Evolutionary conservation across 2,329 filamentous ascomycete genomes (phyloP), one percentile per base, ranked within the genome.

Genomic region (Trichoderma gracile): DNA sequence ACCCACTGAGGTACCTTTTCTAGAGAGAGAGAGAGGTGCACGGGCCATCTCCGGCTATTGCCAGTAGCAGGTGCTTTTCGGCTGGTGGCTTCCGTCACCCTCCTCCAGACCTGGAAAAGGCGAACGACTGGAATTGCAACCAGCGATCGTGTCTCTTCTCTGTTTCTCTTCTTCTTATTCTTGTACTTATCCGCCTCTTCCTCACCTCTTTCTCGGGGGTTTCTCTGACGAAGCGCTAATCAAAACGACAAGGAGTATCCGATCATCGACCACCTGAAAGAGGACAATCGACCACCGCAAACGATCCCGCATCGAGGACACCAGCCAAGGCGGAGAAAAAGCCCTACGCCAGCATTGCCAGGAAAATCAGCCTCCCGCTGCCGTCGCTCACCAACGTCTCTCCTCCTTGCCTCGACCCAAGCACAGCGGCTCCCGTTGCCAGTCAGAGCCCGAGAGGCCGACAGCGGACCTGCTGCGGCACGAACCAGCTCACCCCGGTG

Each of bases 41-140:
- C 68, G 68, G 68, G 49, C 68, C 68, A 69, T 63, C 47, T 49
- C 49, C 58, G 50, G 54, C 65, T 52, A 55, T 30, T 45, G 33
- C 33, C 33, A 38, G 33, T 38, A 30, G 30, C 8, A 30, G 33
- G 33, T 38, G 33, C 33, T 38, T 38, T 38, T 38, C 14, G 21
- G 52, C 47, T 47, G 54, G 53, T 54, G 46, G 53, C 49, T 54
- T 66, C 55, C 63, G 63, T 56, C 64, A 53, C 46, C 33, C 50
- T 62, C 63, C 46, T 60, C 47, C 63, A 60, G 56, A 38, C 21
- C 47, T 27, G 54, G 61, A 47, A 38, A 61, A 42, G 33, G 12
- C 33, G 33, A 38, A 38, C 33, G 33, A 38, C 33, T 38, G 33
- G 33, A 38, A 38, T 38, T 38, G 33, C 33, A 38, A 12, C 42